These are phyloP conservation scores for Podospora appendiculata DNA, from an alignment of 495 filamentous ascomycete genomes.

Conservation along the genomic window DNA sequence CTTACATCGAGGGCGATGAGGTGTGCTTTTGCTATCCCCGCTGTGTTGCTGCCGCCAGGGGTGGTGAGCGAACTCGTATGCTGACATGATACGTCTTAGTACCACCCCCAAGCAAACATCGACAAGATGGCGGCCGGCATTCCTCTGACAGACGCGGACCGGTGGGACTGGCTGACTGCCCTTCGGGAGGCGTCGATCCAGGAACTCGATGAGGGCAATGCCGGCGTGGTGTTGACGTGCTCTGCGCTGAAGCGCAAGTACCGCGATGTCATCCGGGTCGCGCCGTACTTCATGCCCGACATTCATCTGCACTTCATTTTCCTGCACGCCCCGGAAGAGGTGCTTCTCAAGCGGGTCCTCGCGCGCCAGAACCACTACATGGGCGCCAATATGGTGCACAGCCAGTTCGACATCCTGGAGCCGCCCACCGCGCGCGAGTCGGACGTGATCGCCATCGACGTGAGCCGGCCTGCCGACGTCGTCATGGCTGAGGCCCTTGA, in stretches of 20 bases:
- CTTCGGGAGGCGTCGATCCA: conserved; percentile 74
- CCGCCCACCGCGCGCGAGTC: conserved; percentile 68
- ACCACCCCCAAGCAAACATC: conserved; percentile 75
- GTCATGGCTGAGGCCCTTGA: conserved; percentile 60
- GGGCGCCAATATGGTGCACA: conserved; percentile 95
- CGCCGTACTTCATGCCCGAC: conserved; percentile 66
- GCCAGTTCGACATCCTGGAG: conserved; percentile 80
- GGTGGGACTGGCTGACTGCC: conserved; percentile 95
- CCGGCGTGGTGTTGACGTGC: conserved; percentile 91
- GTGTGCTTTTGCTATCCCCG: conserved; percentile 46
- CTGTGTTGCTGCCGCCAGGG: neutral
- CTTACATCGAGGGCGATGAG: conserved; percentile 93
- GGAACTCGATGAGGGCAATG: conserved; percentile 47
- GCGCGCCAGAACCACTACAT: conserved; percentile 83
- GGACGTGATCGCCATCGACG: conserved; percentile 81
- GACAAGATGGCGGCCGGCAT: conserved; percentile 87
- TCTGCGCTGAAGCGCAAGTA: conserved; percentile 96
- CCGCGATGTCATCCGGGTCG: conserved; percentile 90
- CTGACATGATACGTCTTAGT: conserved; percentile 49
- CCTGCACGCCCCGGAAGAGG: conserved; percentile 66
- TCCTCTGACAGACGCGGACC: conserved; percentile 88
- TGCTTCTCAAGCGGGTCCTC: conserved; percentile 66
- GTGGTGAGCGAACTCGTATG: conserved; percentile 2
- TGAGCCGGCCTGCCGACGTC: conserved; percentile 52
- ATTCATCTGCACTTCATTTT: conserved; percentile 91